Percentiles rank a stretch among this genome's conserved stretches.
phyloP scores from a whole-genome alignment of 2,329 filamentous ascomycete genomes.

The Colletotrichum lupini region DNA sequence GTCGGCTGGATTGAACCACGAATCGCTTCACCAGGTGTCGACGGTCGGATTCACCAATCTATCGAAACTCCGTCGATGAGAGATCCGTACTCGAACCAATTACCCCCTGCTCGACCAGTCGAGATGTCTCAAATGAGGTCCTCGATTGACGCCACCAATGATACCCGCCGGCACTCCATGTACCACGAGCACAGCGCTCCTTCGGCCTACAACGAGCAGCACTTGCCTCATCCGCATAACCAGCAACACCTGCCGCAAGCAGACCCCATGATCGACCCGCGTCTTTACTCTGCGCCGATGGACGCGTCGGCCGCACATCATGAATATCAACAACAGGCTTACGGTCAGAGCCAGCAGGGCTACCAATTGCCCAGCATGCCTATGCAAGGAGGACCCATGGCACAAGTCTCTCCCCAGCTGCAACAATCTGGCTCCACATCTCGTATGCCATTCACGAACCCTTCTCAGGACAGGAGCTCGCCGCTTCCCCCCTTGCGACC shows the following conservation, averaged over 20 bases:
- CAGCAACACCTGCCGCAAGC: conserved; percentile 25
- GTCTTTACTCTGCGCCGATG: conserved; percentile 34
- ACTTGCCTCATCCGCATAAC: conserved; percentile 21
- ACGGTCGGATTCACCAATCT: conserved; percentile 17
- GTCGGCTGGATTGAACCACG: conserved; percentile 25
- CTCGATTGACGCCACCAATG: conserved; percentile 25
- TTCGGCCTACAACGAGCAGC: conserved; percentile 23
- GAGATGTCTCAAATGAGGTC: conserved; percentile 33
- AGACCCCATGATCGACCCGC: conserved; percentile 32
- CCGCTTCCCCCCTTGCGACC: conserved; percentile 35
- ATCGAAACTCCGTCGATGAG: conserved; percentile 16
- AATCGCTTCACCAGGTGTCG: conserved; percentile 20
- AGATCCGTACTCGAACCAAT: conserved; percentile 17
- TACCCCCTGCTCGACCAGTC: conserved; percentile 31
- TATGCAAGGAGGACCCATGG: conserved; percentile 24
- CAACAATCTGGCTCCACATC: conserved; percentile 27
- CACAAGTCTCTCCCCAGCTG: conserved; percentile 18
- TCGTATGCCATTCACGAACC: conserved; percentile 37
- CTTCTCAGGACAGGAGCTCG: conserved; percentile 30
- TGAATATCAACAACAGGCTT: conserved; percentile 27
- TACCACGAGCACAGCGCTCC: conserved; percentile 29
- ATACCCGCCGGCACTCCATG: conserved; percentile 30
- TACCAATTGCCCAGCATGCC: conserved; percentile 28
- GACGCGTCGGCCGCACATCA: conserved; percentile 23
- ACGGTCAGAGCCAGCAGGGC: conserved; percentile 24